Base-by-base conservation (phyloP, 345 rosid species). In the Leavenworthia alabamica region DNA sequence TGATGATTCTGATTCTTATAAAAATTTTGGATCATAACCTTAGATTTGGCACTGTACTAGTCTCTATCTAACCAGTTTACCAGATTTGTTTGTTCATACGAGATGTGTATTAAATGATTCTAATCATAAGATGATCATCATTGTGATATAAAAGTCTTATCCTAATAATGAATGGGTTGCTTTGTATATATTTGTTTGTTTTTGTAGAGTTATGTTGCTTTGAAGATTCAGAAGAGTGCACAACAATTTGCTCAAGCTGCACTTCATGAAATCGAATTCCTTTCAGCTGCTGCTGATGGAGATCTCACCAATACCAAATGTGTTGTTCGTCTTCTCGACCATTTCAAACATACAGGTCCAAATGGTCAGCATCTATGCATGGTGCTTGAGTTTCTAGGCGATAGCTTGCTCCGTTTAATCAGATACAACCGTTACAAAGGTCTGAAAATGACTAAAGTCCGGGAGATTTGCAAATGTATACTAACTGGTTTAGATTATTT, bases 321-420 rank as follows among this genome's bases (percentile, higher is more conserved):
- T 55, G 79, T 88, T 37, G 90, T 94, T 55, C 85, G 80, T 58
- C 74, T 94, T 65, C 66, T 94, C 15, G 99, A 94, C 46, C 90
- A 88, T 46, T 94, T 94, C 56, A 90, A 88, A 83, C 97, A 90
- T 66, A 13, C 67, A 3, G 97, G 99, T 32, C 99, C 99, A 10
- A 94, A 94, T 43, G 99, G 97, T 22, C 99, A 90, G 66, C 99
- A 90, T 66, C 63, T 77, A 28, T 94, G 99, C 60, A 88, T 94
- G 99, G 97, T 90, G 55, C 99, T 94, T 8, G 97, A 94, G 73
- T 84, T 88, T 81, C 90, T 94, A 1, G 99, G 99, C 6, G 93
- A 94, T 49, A 94, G 90, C 70, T 78, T 94, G 64, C 97, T 94
- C 32, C 83, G 86, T 67, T 68, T 94, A 48, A 94, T 90, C 71